Evolutionary conservation across 1,284 basidiomycete genomes (phyloP).

Genomic region (Austropuccinia psidii): DNA sequence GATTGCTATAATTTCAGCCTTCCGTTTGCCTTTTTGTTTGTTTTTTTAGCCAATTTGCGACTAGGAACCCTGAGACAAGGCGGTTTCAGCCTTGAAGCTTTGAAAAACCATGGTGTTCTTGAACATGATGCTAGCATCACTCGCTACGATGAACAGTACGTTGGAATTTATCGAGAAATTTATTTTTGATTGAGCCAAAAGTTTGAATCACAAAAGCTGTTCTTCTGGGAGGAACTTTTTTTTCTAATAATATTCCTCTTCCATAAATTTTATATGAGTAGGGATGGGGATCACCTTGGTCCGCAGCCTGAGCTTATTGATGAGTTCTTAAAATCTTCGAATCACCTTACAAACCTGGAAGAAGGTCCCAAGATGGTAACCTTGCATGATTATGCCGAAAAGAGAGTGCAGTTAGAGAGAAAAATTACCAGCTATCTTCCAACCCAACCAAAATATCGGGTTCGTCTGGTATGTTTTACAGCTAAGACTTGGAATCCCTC

Average conservation of each 20-base stretch:
- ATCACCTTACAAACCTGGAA: not conserved
- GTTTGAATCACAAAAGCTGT: not conserved
- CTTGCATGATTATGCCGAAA: constrained; percentile 17
- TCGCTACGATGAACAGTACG: constrained; percentile 7
- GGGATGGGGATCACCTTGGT: constrained; percentile 15
- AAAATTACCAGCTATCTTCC: not conserved
- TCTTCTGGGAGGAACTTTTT: not conserved
- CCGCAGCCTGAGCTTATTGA: constrained; percentile 8
- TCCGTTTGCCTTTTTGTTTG: constrained; percentile 21
- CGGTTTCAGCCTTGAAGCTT: constrained; percentile 4
- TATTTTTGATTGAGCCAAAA: not conserved
- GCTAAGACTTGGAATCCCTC: not conserved
- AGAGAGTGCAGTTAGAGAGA: constrained; percentile 6
- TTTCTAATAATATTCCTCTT: not conserved
- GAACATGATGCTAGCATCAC: constrained; percentile 35
- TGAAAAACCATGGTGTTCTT: constrained; percentile 20
- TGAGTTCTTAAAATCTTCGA: constrained; percentile 2
- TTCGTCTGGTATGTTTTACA: constrained; percentile 14
- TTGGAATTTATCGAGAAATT: not conserved
- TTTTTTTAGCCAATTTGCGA: constrained; percentile 7
- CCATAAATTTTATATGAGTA: not conserved
- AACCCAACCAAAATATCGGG: not conserved
- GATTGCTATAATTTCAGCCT: constrained; percentile 25
- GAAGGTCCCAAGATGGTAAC: constrained; percentile 17
- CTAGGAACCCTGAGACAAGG: not conserved